These are phyloP conservation scores for Thermothielavioides terrestris DNA, from an alignment of 495 filamentous ascomycete genomes.

Conservation along the genomic window DNA sequence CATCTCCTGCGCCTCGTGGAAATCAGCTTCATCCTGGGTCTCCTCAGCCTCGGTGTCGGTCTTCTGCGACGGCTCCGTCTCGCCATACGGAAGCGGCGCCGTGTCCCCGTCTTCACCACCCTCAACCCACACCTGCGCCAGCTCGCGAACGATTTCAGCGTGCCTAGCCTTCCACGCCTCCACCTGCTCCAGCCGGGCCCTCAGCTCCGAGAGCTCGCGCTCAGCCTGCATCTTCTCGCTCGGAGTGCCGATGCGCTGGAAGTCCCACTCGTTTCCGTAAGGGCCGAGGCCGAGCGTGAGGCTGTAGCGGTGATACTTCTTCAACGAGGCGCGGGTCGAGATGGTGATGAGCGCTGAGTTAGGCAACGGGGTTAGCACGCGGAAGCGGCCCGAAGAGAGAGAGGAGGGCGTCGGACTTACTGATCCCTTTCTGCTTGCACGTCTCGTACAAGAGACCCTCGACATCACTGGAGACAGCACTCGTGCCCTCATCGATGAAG, in stretches of 20 bases:
- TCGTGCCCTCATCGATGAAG: slow-evolving; percentile 91
- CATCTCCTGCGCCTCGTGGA: slow-evolving; percentile 4
- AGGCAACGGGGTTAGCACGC: slow-evolving; percentile 15
- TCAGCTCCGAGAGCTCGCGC: slow-evolving; percentile 75
- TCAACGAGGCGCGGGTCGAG: slow-evolving; percentile 82
- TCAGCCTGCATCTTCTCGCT: slow-evolving; percentile 86
- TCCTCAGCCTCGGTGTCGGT: neutral
- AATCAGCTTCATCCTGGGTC: slow-evolving; percentile 3
- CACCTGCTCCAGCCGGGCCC: slow-evolving; percentile 68
- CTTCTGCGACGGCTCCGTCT: too few species aligned
- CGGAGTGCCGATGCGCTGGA: slow-evolving; percentile 87
- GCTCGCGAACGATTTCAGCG: slow-evolving; percentile 57
- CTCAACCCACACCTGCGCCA: slow-evolving; percentile 50
- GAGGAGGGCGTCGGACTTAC: slow-evolving; percentile 39
- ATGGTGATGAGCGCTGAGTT: slow-evolving; percentile 73
- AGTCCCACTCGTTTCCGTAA: slow-evolving; percentile 63
- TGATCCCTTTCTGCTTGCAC: slow-evolving; percentile 87
- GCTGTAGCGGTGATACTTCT: slow-evolving; percentile 89
- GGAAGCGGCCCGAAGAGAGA: neutral
- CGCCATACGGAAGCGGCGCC: neutral
- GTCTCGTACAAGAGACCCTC: slow-evolving; percentile 89
- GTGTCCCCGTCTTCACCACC: slow-evolving; percentile 28
- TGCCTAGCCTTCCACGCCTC: slow-evolving; percentile 73
- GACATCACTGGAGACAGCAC: slow-evolving; percentile 86
- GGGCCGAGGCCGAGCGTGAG: slow-evolving; percentile 70